phyloP scores from a whole-genome alignment of 2,329 filamentous ascomycete genomes.

The Xylaria sp. region DNA sequence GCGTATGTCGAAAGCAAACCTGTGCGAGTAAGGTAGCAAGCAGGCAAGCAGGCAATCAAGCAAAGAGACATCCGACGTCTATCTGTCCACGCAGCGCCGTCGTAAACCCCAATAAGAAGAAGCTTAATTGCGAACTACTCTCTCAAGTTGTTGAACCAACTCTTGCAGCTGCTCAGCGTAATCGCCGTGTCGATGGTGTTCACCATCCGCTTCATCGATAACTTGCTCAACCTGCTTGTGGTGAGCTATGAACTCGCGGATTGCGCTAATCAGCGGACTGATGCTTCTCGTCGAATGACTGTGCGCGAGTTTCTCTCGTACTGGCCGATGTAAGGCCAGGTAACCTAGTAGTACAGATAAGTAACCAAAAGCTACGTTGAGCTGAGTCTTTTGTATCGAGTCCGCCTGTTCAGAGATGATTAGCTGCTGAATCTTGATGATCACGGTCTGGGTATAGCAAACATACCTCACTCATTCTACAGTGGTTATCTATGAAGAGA shows the following conservation, averaged over 20 bases:
- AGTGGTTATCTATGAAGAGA: slow-evolving; percentile 63
- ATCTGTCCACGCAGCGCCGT: background rate
- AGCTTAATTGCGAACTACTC: slow-evolving; percentile 25
- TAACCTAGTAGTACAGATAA: slow-evolving; percentile 79
- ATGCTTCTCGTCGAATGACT: slow-evolving; percentile 42
- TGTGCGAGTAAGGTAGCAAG: slow-evolving; percentile 1
- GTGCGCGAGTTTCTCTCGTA: slow-evolving; percentile 39
- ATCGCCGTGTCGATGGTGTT: slow-evolving; percentile 28
- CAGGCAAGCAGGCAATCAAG: background rate
- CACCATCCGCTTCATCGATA: slow-evolving; percentile 32
- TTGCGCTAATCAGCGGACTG: slow-evolving; percentile 44
- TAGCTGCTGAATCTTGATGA: slow-evolving; percentile 15
- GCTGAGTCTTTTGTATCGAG: slow-evolving; percentile 67
- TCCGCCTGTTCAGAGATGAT: slow-evolving; percentile 47
- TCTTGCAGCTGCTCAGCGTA: slow-evolving; percentile 37
- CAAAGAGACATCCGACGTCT: background rate
- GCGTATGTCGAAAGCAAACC: background rate
- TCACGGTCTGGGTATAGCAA: background rate
- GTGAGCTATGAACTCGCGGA: slow-evolving; percentile 50
- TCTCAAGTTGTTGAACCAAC: slow-evolving; percentile 37
- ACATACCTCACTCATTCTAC: slow-evolving; percentile 63
- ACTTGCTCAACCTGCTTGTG: slow-evolving; percentile 45
- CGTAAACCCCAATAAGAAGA: background rate
- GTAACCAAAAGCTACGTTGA: slow-evolving; percentile 82
- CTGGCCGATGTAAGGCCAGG: slow-evolving; percentile 55